These are phyloP conservation scores for Leishmania guyanensis DNA, from an alignment of 208 protist genomes.

Conservation along the genomic window DNA sequence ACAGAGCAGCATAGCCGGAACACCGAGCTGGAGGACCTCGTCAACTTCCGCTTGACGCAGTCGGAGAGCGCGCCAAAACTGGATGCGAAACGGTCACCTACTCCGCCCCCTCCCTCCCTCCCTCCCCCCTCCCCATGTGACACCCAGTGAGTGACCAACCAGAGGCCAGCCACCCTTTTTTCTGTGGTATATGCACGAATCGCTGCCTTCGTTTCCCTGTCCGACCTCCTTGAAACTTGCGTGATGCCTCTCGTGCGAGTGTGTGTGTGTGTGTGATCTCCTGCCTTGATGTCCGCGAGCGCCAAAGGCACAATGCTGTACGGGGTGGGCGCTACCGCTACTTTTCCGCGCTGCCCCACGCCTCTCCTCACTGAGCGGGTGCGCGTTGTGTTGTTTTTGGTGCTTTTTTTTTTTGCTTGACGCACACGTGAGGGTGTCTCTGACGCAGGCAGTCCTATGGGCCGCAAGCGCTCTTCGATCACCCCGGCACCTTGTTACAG, in stretches of 20 bases:
- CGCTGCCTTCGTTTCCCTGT: not conserved
- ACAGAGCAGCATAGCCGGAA: not conserved
- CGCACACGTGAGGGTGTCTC: no score
- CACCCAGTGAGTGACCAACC: not conserved
- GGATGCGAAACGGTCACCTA: not conserved
- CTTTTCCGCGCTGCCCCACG: no score
- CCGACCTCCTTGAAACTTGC: not conserved
- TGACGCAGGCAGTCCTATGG: no score
- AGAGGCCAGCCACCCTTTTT: not conserved
- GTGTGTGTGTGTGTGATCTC: not conserved
- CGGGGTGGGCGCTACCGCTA: no score
- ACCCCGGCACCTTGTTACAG: no score
- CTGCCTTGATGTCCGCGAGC: not conserved
- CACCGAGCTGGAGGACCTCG: constrained; percentile 6
- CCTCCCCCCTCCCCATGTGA: not conserved
- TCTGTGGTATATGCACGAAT: not conserved
- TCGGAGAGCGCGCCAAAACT: not conserved
- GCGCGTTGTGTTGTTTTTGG: no score
- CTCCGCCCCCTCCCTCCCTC: not conserved
- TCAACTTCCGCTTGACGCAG: constrained; percentile 1
- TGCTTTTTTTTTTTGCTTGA: no score
- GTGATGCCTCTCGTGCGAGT: not conserved
- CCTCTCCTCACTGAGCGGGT: no score
- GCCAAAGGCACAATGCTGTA: no score
- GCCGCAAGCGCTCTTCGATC: not conserved